phyloP scores from a whole-genome alignment of 768 basidiomycete genomes.

The Naganishia kalamii region DNA sequence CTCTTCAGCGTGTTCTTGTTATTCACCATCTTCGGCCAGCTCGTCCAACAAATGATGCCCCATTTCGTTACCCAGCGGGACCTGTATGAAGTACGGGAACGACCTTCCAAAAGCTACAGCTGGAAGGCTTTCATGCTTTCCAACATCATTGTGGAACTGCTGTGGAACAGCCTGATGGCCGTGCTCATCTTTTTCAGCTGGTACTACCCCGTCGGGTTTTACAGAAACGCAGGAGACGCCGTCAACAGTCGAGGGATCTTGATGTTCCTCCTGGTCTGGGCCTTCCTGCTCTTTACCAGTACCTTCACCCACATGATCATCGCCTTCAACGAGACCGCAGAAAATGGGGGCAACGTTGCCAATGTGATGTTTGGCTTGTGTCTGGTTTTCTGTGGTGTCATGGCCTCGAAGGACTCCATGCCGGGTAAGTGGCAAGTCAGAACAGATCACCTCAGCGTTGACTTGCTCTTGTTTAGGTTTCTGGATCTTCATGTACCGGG shows the following conservation, averaged over 20 bases:
- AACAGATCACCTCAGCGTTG: no score
- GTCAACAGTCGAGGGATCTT: slow-evolving; percentile 48
- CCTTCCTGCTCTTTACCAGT: slow-evolving; percentile 49
- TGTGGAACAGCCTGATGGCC: slow-evolving; percentile 34
- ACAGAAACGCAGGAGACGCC: slow-evolving; percentile 48
- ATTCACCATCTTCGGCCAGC: slow-evolving; percentile 45
- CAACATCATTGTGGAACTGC: slow-evolving; percentile 39
- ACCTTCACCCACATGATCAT: slow-evolving; percentile 47
- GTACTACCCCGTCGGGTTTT: slow-evolving; percentile 49
- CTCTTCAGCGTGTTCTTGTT: slow-evolving; percentile 39
- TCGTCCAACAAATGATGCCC: slow-evolving; percentile 46
- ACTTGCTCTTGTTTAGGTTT: no score
- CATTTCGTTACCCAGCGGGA: slow-evolving; percentile 44
- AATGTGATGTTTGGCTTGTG: slow-evolving; percentile 49
- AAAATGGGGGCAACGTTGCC: slow-evolving; percentile 49
- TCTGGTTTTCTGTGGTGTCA: slow-evolving; percentile 50
- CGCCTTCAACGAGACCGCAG: slow-evolving; percentile 46
- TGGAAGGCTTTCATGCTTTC: slow-evolving; percentile 42
- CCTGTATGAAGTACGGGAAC: slow-evolving; percentile 46
- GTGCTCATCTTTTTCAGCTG: slow-evolving; percentile 43
- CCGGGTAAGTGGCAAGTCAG: slow-evolving; percentile 14
- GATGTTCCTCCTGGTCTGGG: slow-evolving; percentile 48
- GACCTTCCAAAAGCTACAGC: slow-evolving; percentile 45
- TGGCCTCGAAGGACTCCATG: slow-evolving; percentile 15
- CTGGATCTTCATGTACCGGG: slow-evolving; percentile 37